Conservation (phyloP, 1,284 basidiomycete species). For the Peniophora sp. region DNA sequence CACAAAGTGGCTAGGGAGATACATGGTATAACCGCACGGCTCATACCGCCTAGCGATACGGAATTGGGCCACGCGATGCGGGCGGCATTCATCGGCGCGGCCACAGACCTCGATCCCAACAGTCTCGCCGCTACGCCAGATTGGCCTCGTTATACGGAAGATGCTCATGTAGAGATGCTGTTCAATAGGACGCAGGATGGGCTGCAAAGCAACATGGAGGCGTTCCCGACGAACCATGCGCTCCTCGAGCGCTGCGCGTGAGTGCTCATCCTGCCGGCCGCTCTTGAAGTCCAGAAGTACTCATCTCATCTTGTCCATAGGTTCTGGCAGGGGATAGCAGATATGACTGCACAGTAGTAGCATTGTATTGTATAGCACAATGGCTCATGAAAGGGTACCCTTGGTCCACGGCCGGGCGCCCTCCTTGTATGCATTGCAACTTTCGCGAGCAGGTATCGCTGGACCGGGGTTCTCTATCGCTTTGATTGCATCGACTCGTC, state of each 20-base stretch:
- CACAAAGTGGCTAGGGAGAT: background rate
- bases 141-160: conserved; percentile 14
- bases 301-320: background rate
- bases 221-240: background rate
- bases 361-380: too few species aligned
- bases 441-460: too few species aligned
- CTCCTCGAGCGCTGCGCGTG: conserved; percentile 1
- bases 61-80: conserved; percentile 31
- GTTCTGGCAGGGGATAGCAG: too few species aligned
- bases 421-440: too few species aligned
- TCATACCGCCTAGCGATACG: conserved; percentile 23
- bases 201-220: background rate
- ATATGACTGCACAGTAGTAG: too few species aligned
- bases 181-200: conserved; percentile 1
- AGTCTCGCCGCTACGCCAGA: conserved; percentile 13
- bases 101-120: conserved; percentile 27
- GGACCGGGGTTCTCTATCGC: too few species aligned
- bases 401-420: too few species aligned
- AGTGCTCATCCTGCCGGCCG: too few species aligned
- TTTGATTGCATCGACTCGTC: too few species aligned
- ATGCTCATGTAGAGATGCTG: background rate
- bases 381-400: too few species aligned
- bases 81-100: conserved; percentile 30
- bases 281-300: background rate
- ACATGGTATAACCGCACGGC: conserved; percentile 15